Evolutionary conservation across 805 yeast genomes (phyloP), one percentile per base, ranked within the genome.

Genomic region (Kodamaea laetipori): DNA sequence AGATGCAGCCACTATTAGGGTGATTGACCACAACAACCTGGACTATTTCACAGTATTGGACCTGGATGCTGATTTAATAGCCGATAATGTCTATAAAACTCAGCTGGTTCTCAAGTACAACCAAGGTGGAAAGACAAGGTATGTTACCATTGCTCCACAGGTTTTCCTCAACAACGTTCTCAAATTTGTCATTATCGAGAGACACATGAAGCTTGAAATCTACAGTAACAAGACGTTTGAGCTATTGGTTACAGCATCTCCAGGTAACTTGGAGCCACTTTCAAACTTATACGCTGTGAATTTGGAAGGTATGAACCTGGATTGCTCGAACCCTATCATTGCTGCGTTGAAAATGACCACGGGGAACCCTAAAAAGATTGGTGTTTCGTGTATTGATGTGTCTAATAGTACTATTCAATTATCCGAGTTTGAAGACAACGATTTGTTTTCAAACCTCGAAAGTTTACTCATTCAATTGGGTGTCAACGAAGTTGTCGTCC

Each of bases 381-480:
- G 97, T 0, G 78, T 88, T 17, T 77, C 94, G 40, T 86, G 86
- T 55, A 74, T 88, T 23, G 96, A 94, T 58, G 79, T 88, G 28
- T 81, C 81, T 53, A 72, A 77, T 37, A 77, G 78, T 47, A 71
- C 73, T 24, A 71, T 94, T 24, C 90, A 94, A 15, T 66, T 90
- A 39, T 66, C 84, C 12, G 95, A 90, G 58, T 85, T 92, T 50
- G 77, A 77, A 7, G 99, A 94, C 60, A 90, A 88, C 57, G 98
- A 92, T 37, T 73, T 89, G 7, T 90, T 78, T 54, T 82, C 96
- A 1, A 92, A 90, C 57, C 63, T 92, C 49, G 98, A 94, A 61
- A 82, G 95, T 37, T 73, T 90, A 39, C 63, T 90, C 46, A 84
- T 94, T 52, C 99, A 94, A 61, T 69, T 90, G 26, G 96, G 96